Evolutionary conservation across 306 rosid genomes (phyloP).

Genomic region (Canavalia ensiformis): DNA sequence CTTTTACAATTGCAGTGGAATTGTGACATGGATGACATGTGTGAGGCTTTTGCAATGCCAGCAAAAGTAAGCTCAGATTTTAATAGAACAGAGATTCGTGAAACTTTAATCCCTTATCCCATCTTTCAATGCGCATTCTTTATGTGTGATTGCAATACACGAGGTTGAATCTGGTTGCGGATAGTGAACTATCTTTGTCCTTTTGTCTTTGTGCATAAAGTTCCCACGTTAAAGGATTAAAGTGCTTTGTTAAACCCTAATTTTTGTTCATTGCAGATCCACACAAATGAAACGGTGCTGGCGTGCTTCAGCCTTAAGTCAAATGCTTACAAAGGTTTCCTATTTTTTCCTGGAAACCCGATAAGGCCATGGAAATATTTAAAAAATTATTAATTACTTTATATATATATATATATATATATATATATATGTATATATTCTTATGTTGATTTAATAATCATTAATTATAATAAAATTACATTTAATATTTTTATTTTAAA

Average conservation of each 20-base stretch:
- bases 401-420: too few relatives aligned
- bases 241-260: neutral
- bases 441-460: too few relatives aligned
- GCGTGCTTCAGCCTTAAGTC: neutral
- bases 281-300: slow-evolving; percentile 15
- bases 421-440: too few relatives aligned
- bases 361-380: neutral
- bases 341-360: neutral
- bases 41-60: slow-evolving; percentile 31
- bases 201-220: slow-evolving; percentile 32
- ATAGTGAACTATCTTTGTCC: slow-evolving; percentile 32
- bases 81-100: slow-evolving; percentile 27
- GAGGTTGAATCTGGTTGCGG: slow-evolving; percentile 9
- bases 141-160: slow-evolving; percentile 22
- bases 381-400: too few relatives aligned
- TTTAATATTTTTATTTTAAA: too few relatives aligned
- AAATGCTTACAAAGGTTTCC: neutral
- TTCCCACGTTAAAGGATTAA: slow-evolving; percentile 29
- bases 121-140: slow-evolving; percentile 21
- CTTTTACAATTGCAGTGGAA: slow-evolving; percentile 46
- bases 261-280: neutral
- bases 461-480: too few relatives aligned
- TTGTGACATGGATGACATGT: slow-evolving; percentile 55
- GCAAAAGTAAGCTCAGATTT: slow-evolving; percentile 50
- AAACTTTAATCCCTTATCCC: slow-evolving; percentile 44